These are phyloP conservation scores for Spencermartinsiella europaea DNA, from an alignment of 805 yeast species.

Conservation along the genomic window DNA sequence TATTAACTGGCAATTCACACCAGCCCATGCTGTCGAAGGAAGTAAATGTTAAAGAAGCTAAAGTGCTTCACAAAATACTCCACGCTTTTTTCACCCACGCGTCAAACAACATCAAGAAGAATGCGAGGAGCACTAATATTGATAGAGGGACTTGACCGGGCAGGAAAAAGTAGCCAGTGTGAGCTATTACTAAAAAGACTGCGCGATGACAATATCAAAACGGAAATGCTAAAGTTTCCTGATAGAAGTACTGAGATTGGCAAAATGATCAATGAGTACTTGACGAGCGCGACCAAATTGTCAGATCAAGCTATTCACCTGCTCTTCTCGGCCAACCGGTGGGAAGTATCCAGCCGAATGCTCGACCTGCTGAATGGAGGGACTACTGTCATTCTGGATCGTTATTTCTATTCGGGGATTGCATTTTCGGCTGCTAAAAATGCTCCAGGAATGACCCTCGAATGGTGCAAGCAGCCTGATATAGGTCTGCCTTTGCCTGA, in stretches of 20 bases:
- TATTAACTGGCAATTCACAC: conserved; percentile 1
- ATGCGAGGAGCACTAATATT: conserved; percentile 70
- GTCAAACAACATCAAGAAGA: too few species aligned
- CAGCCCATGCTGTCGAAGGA: conserved; percentile 1
- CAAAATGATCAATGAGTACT: conserved; percentile 63
- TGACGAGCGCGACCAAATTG: conserved; percentile 37
- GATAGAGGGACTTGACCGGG: conserved; percentile 89
- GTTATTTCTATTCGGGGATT: conserved; percentile 89
- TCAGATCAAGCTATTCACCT: conserved; percentile 82
- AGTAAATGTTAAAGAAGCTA: conserved; percentile 1
- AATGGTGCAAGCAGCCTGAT: conserved; percentile 84
- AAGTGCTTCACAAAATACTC: too few species aligned
- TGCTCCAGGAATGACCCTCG: conserved; percentile 44
- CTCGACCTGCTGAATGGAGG: conserved; percentile 46
- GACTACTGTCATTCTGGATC: conserved; percentile 60
- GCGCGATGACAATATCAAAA: conserved; percentile 30
- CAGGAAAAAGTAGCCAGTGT: conserved; percentile 91
- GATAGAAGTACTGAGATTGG: conserved; percentile 84
- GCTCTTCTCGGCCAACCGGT: conserved; percentile 85
- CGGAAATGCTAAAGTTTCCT: conserved; percentile 71
- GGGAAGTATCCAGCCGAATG: conserved; percentile 68
- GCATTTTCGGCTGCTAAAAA: conserved; percentile 85
- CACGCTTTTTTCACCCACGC: too few species aligned
- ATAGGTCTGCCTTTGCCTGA: conserved; percentile 85
- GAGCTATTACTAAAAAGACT: conserved; percentile 34